phyloP scores from a whole-genome alignment of 225 moss, liverwort and hornwort genomes.

The Lunularia cruciata region DNA sequence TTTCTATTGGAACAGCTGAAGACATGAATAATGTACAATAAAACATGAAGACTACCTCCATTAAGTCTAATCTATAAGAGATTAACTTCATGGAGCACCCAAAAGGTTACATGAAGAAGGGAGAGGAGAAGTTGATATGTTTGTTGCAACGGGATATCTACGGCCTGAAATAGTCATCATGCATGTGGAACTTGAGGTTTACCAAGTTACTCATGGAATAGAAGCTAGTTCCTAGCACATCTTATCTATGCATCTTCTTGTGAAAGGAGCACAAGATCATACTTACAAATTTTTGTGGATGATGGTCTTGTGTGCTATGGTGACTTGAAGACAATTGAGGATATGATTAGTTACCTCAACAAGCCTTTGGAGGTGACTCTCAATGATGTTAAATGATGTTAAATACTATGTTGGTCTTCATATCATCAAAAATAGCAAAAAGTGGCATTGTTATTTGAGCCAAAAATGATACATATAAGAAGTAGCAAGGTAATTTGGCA shows the following conservation, averaged over 20 bases:
- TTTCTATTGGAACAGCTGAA: neutral
- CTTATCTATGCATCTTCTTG: neutral
- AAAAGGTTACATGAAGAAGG: neutral
- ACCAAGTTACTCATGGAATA: neutral
- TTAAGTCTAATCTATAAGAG: constrained; percentile 6
- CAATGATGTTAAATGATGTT: no score
- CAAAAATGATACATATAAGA: neutral
- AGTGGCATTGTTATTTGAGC: neutral
- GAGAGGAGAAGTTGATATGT: neutral
- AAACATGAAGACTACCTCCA: constrained; percentile 16
- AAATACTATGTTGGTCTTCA: neutral
- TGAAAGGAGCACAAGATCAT: neutral
- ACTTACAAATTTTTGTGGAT: neutral
- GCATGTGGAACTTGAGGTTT: neutral
- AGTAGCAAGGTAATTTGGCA: neutral
- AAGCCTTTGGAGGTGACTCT: no score
- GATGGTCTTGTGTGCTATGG: neutral
- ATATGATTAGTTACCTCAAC: neutral
- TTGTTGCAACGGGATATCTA: neutral
- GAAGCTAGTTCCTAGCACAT: neutral
- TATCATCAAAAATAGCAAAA: neutral
- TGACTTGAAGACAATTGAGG: neutral
- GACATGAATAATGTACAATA: constrained; percentile 15
- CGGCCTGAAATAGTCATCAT: neutral
- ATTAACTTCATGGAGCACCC: constrained; percentile 12